Evolutionary conservation across 1,139 yeast genomes (phyloP).

Genomic region (Hyphopichia buzzinii): DNA sequence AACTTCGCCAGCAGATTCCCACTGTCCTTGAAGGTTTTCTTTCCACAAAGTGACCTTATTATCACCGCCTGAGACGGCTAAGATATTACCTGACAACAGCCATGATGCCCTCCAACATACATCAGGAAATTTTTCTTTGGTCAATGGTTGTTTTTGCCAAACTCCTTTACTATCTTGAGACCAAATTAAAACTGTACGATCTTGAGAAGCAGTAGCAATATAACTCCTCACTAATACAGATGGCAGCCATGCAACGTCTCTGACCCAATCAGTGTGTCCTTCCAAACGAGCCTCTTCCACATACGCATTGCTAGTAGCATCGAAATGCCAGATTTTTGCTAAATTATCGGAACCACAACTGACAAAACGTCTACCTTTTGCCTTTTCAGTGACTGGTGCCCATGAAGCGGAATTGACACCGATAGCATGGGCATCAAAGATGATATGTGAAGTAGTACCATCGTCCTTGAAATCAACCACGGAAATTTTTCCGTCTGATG

Average conservation of each 20-base stretch:
- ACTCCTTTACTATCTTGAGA: conserved; percentile 63
- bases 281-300: conserved; percentile 72
- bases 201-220: conserved; percentile 98
- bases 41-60: conserved; percentile 96
- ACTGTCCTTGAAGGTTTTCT: conserved; percentile 87
- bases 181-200: conserved; percentile 93
- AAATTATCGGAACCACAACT: conserved; percentile 95
- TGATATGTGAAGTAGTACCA: conserved; percentile 69
- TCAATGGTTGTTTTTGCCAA: conserved; percentile 80
- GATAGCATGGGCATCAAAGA: conserved; percentile 81
- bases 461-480: conserved; percentile 90
- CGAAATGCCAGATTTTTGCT: conserved; percentile 86
- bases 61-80: conserved; percentile 96
- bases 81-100: conserved; percentile 92
- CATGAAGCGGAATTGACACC: conserved; percentile 95
- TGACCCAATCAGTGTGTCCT: conserved; percentile 97
- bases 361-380: conserved; percentile 64
- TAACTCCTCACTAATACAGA: conserved; percentile 81
- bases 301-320: conserved; percentile 55
- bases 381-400: conserved; percentile 66
- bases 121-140: conserved; percentile 85
- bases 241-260: conserved; percentile 99
- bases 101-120: conserved; percentile 98
- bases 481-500: conserved; percentile 90
- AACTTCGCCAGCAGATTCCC: conserved; percentile 97